These are phyloP conservation scores for Cryphonectria nitschkei DNA, from an alignment of 2,329 filamentous ascomycete genomes.

Conservation along the genomic window DNA sequence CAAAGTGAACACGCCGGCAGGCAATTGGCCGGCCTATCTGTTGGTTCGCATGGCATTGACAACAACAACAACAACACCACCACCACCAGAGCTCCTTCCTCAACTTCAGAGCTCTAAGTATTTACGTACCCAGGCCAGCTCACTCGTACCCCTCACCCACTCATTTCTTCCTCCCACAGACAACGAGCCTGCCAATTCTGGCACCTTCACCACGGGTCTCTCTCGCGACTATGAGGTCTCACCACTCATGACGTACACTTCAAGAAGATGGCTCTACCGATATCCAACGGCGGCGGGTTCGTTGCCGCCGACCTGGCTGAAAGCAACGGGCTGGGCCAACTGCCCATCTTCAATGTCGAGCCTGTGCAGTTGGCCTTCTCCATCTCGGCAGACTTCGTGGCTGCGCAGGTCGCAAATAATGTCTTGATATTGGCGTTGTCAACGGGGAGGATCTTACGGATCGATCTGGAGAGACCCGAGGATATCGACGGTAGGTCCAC, in stretches of 20 bases:
- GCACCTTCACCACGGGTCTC: conserved; percentile 4
- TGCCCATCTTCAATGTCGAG: conserved; percentile 95
- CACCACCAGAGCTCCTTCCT: conserved; percentile 10
- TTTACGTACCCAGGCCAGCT: not conserved
- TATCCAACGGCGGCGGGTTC: conserved; percentile 66
- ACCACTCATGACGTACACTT: conserved; percentile 22
- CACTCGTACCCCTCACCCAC: not conserved
- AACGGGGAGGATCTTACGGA: conserved; percentile 88
- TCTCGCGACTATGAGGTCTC: conserved; percentile 26
- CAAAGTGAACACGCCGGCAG: not conserved
- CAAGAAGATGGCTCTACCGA: conserved; percentile 67
- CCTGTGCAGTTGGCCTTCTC: conserved; percentile 92
- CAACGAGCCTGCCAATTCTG: not conserved
- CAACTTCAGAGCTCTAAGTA: not conserved
- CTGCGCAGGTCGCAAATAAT: conserved; percentile 96
- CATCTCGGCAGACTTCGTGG: conserved; percentile 92
- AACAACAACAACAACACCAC: not conserved
- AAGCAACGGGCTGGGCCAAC: conserved; percentile 49
- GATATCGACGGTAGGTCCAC: conserved; percentile 80
- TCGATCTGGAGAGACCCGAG: conserved; percentile 89
- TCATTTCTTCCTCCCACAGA: not conserved
- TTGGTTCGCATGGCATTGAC: not conserved
- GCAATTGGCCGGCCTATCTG: conserved; percentile 2
- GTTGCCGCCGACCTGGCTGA: conserved; percentile 63
- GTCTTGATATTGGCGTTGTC: conserved; percentile 90